Percentiles rank a stretch among this genome's conserved stretches.
These are phyloP conservation scores for Jamesozyma spencerorum DNA, from an alignment of 805 yeast species.

Conservation along the genomic window DNA sequence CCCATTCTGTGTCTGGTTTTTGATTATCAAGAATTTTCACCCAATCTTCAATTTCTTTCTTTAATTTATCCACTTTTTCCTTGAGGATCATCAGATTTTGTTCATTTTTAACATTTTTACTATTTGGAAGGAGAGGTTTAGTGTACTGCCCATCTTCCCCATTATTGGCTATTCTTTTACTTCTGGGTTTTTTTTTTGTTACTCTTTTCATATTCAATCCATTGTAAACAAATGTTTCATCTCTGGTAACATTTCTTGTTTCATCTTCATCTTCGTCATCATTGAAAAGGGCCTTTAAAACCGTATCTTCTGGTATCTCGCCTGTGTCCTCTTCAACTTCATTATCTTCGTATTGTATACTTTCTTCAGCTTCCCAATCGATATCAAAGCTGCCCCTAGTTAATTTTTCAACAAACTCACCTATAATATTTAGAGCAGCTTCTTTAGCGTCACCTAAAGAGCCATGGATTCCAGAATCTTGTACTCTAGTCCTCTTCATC, in stretches of 20 bases:
- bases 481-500: slow-evolving; percentile 7
- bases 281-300: slow-evolving; percentile 9
- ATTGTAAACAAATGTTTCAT: slow-evolving; percentile 5
- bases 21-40: slow-evolving; percentile 14
- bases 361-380: slow-evolving; percentile 24
- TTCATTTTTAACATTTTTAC: slow-evolving; percentile 25
- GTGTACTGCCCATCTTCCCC: neutral
- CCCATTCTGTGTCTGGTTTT: slow-evolving; percentile 16
- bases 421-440: slow-evolving; percentile 20
- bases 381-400: slow-evolving; percentile 19
- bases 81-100: slow-evolving; percentile 17
- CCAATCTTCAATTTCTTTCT: slow-evolving; percentile 24
- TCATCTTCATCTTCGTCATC: slow-evolving; percentile 11
- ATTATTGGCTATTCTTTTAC: neutral
- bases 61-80: slow-evolving; percentile 18
- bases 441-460: slow-evolving; percentile 8
- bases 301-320: slow-evolving; percentile 14
- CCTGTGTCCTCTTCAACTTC: slow-evolving; percentile 14
- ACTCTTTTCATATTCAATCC: slow-evolving; percentile 5
- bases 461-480: neutral
- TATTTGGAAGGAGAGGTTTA: slow-evolving; percentile 18
- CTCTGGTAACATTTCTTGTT: slow-evolving; percentile 1
- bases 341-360: slow-evolving; percentile 10
- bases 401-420: slow-evolving; percentile 26
- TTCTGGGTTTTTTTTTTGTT: neutral